Evolutionary conservation across 352 stramenopile species (phyloP), one percentile per base, ranked within the genome.

Genomic region (Phytophthora megakarya): DNA sequence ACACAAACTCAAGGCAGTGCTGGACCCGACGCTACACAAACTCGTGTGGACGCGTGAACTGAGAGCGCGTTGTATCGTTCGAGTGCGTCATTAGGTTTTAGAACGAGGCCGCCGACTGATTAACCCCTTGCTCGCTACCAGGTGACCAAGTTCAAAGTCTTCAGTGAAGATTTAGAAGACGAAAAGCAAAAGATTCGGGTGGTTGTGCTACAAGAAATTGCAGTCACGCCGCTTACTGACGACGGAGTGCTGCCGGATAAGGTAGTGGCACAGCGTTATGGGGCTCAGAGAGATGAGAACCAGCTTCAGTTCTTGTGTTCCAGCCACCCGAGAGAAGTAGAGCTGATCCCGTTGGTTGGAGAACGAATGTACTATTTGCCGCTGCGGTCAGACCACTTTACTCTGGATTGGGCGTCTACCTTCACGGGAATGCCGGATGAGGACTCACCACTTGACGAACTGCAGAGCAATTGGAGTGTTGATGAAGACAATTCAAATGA

Each of bases 351-450:
- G 5, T 37, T 89, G 15, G 50, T 61, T 1, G 81, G 83, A 16
- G 63, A 71, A 10, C 74, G 83, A 3, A 28, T 61, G 12, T 90
- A 90, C 57, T 92, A 92, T 37, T 42, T 89, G 15, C 73, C 81
- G 11, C 54, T 88, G 5, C 26, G 55, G 8, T 86, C 79, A 0
- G 79, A 92, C 23, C 62, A 84, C 58, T 89, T 78, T 38, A 73
- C 67, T 0, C 54, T 84, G 2, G 72, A 86, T 21, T 88, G 70
- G 76, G 43, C 32, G 2, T 74, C 60, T 30, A 77, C 70, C 35
- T 81, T 78, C 40, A 70, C 54, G 4, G 52, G 67, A 1, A n/a
- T 53, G 3, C 22, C 49, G 13, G 58, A 78, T 2, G 44, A 75
- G 3, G 67, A 74, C 28, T 81, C 72, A 5, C 71, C 68, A 2